A percentile compares a stretch with the other conserved stretches of the same genome.
phyloP scores from a whole-genome alignment of 441 rosid genomes.

The Manihot esculenta region DNA sequence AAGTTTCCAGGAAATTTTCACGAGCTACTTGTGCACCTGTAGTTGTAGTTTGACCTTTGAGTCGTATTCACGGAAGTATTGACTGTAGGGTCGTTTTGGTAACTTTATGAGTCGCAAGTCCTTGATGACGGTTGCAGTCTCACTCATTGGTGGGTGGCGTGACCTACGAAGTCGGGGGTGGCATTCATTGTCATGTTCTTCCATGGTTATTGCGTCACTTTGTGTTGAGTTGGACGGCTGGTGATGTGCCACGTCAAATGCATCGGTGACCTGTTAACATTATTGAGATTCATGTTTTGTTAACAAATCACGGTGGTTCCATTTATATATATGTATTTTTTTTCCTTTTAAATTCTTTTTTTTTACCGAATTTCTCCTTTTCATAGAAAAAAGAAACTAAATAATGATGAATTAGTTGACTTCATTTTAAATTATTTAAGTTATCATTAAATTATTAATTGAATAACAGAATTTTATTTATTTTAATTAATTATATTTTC shows the following conservation, averaged over 20 bases:
- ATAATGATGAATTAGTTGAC: no score
- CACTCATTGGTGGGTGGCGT: neutral
- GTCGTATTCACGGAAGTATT: neutral
- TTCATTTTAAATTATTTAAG: no score
- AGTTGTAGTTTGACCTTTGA: neutral
- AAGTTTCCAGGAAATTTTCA: neutral
- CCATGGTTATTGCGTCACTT: constrained; percentile 2
- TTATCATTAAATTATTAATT: no score
- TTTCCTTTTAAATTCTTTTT: no score
- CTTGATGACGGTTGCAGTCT: neutral
- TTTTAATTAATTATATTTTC: neutral
- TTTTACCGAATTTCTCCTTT: no score
- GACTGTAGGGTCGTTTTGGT: neutral
- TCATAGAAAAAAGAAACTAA: no score
- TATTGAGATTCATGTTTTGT: no score
- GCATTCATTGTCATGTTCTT: neutral
- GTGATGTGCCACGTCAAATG: constrained; percentile 16
- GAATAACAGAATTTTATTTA: no score
- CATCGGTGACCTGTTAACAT: neutral
- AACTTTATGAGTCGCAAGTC: neutral
- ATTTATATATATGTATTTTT: no score
- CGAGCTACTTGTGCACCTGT: neutral
- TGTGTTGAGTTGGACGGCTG: constrained; percentile 16
- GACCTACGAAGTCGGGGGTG: constrained; percentile 5
- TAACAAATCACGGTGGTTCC: no score